Percentiles rank a stretch among this genome's conserved stretches.
Conservation (phyloP, 78 protist genomes). For the Dictyostelium citrinum region DNA sequence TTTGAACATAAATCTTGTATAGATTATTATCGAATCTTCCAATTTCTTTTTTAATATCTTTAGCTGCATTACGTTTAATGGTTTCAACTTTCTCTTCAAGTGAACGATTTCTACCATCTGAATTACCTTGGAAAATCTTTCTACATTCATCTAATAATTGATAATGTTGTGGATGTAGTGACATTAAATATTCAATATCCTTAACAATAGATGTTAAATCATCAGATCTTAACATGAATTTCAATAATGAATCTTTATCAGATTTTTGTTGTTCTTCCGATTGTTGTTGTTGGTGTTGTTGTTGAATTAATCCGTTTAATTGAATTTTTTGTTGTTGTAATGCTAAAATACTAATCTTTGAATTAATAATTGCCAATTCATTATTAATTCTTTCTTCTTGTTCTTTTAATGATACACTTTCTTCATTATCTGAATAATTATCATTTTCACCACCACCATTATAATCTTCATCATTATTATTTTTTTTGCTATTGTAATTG, state of each 20-base stretch:
- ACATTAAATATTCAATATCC: neutral
- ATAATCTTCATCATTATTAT: no score
- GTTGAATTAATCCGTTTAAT: neutral
- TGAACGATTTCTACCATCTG: neutral
- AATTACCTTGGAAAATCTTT: neutral
- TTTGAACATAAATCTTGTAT: neutral
- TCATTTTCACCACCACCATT: no score
- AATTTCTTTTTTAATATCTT: neutral
- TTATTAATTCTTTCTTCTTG: neutral
- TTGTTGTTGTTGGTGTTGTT: neutral
- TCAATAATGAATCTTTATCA: neutral
- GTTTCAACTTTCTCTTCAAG: neutral
- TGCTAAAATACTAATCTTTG: neutral
- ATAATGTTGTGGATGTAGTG: neutral
- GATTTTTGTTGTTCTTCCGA: neutral
- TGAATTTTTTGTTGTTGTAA: neutral
- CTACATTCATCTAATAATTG: neutral
- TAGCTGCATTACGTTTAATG: neutral
- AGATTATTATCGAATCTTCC: neutral
- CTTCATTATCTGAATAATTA: neutral
- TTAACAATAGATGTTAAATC: neutral
- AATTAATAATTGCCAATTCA: neutral
- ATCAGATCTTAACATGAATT: neutral
- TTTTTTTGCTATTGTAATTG: no score
- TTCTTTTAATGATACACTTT: neutral